phyloP scores from a whole-genome alignment of 164 flowering plant species.

The Platanus orientalis region DNA sequence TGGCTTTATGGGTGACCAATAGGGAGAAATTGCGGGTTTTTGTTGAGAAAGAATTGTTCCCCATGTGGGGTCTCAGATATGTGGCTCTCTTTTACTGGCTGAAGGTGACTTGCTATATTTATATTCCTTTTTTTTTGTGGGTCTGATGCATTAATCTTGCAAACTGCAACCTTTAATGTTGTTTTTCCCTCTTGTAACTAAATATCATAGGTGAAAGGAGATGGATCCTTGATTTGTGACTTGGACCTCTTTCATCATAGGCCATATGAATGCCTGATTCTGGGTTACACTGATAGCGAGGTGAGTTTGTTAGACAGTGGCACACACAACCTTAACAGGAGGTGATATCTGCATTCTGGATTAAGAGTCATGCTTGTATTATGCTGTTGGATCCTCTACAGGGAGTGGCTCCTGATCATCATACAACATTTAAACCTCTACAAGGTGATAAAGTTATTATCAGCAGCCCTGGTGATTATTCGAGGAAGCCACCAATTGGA shows the following conservation, averaged over 20 bases:
- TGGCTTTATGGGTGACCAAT: conserved; percentile 95
- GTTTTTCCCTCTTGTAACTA: not conserved
- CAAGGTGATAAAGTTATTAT: conserved; percentile 56
- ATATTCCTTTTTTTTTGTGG: not conserved
- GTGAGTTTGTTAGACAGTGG: conserved; percentile 28
- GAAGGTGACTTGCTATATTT: conserved; percentile 41
- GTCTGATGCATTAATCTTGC: not conserved
- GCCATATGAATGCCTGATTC: conserved; percentile 87
- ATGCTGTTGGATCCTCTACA: conserved; percentile 22
- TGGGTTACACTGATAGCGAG: conserved; percentile 56
- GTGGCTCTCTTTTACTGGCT: conserved; percentile 68
- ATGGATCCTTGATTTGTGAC: conserved; percentile 75
- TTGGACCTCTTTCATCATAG: conserved; percentile 88
- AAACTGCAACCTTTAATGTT: not conserved
- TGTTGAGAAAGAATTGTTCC: conserved; percentile 80
- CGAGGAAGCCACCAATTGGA: conserved; percentile 93
- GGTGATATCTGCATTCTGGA: not conserved
- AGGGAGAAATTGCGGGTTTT: conserved; percentile 77
- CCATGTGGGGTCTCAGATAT: conserved; percentile 74
- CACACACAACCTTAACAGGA: not conserved
- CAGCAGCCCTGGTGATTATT: conserved; percentile 88
- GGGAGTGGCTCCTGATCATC: conserved; percentile 27
- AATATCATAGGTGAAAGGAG: conserved; percentile 62
- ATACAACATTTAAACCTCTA: conserved; percentile 18
- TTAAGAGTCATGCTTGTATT: not conserved